phyloP scores from a whole-genome alignment of 805 yeast species.

The Pichia manshurica region DNA sequence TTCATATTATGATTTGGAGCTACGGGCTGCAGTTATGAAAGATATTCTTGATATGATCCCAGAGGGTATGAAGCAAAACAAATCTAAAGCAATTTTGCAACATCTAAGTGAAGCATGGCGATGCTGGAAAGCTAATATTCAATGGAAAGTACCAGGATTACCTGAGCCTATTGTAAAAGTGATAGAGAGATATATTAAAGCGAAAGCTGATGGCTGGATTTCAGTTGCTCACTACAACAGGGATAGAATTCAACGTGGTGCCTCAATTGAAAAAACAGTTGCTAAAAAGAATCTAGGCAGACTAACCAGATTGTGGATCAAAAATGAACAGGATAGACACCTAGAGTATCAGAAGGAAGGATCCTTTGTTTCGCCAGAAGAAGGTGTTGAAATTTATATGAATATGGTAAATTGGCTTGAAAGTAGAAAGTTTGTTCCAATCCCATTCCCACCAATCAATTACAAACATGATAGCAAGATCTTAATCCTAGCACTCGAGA shows the following conservation, averaged over 20 bases:
- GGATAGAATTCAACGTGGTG: slow-evolving; percentile 83
- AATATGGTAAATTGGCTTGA: slow-evolving; percentile 92
- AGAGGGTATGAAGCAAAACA: slow-evolving; percentile 82
- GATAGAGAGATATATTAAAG: slow-evolving; percentile 83
- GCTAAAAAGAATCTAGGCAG: slow-evolving; percentile 92
- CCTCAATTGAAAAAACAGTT: slow-evolving; percentile 88
- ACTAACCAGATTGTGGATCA: slow-evolving; percentile 85
- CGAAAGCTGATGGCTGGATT: slow-evolving; percentile 96
- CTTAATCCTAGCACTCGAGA: slow-evolving; percentile 82
- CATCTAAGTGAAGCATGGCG: slow-evolving; percentile 98
- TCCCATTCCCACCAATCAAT: slow-evolving; percentile 88
- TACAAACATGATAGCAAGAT: slow-evolving; percentile 93
- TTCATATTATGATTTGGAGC: slow-evolving; percentile 88
- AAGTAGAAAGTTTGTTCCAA: slow-evolving; percentile 72
- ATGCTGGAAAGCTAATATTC: slow-evolving; percentile 98
- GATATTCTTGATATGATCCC: slow-evolving; percentile 97
- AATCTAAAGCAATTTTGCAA: slow-evolving; percentile 81
- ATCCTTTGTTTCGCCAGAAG: slow-evolving; percentile 78
- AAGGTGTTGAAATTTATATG: slow-evolving; percentile 81
- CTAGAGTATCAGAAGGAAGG: slow-evolving; percentile 74
- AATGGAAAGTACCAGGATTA: slow-evolving; percentile 96
- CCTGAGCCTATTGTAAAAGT: slow-evolving; percentile 86
- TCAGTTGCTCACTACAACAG: slow-evolving; percentile 90
- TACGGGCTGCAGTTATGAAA: slow-evolving; percentile 90
- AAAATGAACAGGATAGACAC: slow-evolving; percentile 88